A percentile compares a stretch with the other conserved stretches of the same genome.
These are phyloP conservation scores for Colletotrichum australisinense DNA, from an alignment of 2,329 filamentous ascomycete genomes.

Conservation along the genomic window DNA sequence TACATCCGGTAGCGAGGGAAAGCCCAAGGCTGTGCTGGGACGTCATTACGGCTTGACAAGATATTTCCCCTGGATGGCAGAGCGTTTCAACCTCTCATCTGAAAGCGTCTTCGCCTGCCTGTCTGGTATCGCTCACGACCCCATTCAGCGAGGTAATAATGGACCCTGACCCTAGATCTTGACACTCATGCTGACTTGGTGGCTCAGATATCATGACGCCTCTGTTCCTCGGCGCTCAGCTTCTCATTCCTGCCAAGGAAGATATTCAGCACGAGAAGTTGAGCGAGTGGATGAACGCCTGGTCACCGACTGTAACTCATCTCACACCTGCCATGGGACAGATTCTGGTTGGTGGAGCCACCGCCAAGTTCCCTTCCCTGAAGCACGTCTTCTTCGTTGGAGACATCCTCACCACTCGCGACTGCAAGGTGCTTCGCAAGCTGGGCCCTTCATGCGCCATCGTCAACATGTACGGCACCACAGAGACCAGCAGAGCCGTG, in stretches of 20 bases:
- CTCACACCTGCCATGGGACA: conserved; percentile 97
- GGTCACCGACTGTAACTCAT: conserved; percentile 83
- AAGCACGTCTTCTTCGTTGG: conserved; percentile 90
- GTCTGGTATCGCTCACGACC: conserved; percentile 69
- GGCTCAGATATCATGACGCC: conserved; percentile 84
- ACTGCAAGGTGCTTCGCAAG: conserved; percentile 80
- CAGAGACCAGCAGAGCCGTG: conserved; percentile 84
- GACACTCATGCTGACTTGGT: neutral
- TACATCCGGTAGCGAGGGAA: conserved; percentile 75
- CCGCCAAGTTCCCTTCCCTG: conserved; percentile 80
- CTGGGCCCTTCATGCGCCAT: conserved; percentile 82
- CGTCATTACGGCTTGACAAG: conserved; percentile 87
- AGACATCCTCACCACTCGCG: conserved; percentile 86
- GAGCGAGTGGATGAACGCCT: conserved; percentile 87
- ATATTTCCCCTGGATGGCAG: conserved; percentile 95
- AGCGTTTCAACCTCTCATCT: conserved; percentile 74
- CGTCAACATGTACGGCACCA: conserved; percentile 90
- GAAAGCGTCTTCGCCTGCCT: neutral
- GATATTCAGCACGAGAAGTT: conserved; percentile 89
- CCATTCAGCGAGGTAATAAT: conserved; percentile 67
- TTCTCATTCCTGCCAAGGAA: conserved; percentile 55
- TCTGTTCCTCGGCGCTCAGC: conserved; percentile 73
- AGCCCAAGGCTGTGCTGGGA: conserved; percentile 69
- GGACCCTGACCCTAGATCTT: conserved; percentile 55
- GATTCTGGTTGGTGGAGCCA: conserved; percentile 88